phyloP scores from a whole-genome alignment of 108 stramenopile genomes.

The Pseudonitzschia delicatissima region DNA sequence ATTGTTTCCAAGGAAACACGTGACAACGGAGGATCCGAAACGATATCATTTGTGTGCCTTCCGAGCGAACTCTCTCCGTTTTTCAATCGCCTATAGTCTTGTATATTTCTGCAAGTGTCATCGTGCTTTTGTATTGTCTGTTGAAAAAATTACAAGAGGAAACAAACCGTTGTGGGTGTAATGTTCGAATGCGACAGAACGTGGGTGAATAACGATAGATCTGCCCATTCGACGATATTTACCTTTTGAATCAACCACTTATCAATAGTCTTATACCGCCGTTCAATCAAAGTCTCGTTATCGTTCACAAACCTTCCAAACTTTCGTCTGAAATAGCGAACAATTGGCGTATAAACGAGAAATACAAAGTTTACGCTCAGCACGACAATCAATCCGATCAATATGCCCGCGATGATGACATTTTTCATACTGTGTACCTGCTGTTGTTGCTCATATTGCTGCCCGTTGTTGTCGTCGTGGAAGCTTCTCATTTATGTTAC shows the following conservation, averaged over 20 bases:
- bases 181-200: no score
- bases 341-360: slow-evolving; percentile 13
- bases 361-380: slow-evolving; percentile 23
- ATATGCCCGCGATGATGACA: slow-evolving; percentile 15
- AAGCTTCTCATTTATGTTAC: no score
- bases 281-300: slow-evolving; percentile 12
- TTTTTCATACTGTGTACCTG: no score
- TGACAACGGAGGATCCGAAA: background rate
- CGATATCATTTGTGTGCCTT: background rate
- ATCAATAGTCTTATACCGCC: slow-evolving; percentile 46
- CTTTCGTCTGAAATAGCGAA: slow-evolving; percentile 2
- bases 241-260: slow-evolving; percentile 47
- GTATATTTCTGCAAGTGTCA: slow-evolving; percentile 12
- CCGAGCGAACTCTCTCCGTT: background rate
- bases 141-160: no score
- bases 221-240: no score
- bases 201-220: no score
- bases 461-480: no score
- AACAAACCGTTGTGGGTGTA: background rate
- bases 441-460: no score
- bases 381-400: slow-evolving; percentile 27
- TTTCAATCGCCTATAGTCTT: background rate
- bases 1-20: no score
- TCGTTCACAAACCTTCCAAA: slow-evolving; percentile 15
- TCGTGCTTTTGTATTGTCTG: slow-evolving; percentile 12